Evolutionary conservation across 352 stramenopile genomes (phyloP), one percentile per base, ranked within the genome.

Genomic region (Phytophthora europaea): DNA sequence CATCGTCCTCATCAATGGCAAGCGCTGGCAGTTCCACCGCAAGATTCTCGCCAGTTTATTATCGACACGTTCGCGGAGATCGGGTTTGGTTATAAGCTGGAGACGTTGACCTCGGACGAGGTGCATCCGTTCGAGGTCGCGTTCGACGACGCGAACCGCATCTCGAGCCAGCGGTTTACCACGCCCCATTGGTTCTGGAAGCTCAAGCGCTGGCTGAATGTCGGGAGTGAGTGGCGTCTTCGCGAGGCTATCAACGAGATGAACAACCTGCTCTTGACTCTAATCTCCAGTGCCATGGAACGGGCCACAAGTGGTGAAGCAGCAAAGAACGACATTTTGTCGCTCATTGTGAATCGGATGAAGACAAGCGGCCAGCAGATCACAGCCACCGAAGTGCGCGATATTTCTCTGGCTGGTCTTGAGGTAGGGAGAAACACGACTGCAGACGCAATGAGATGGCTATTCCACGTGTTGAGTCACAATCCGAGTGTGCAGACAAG

Each of bases 381-480:
- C n/a, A 61, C 40, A 3, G 55, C 71, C 1, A 66, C 23, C 2
- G 77, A 75, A 18, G 55, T 92, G 22, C 76, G 79, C 8, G 76
- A 91, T 56, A 79, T 92, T 38, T 67, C 88, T 22, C 70, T 92
- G 20, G 82, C 70, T 22, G 82, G 83, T 18, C 31, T 92, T 16
- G 66, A 88, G 40, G 85, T 73, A 20, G 85, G 85, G 8, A 58
- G 82, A n/a, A 81, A 92, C 66, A 91, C 85, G 3, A 85, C 82
- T n/a, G 65, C 52, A 18, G 56, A 72, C 34, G 51, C 65, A 2
- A 16, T 91, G 38, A 76, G 59, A 10, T 94, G 88, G 88, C 62
- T 86, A 6, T 55, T 93, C 5, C 76, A 87, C 55, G 78, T 87
- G 67, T 61, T 93, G 18, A 75, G 61, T 26, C 68, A 72, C n/a